Percentiles rank a stretch among this genome's conserved stretches.
These are phyloP conservation scores for Phytophthora colocasiae DNA, from an alignment of 352 stramenopile genomes.

Conservation along the genomic window DNA sequence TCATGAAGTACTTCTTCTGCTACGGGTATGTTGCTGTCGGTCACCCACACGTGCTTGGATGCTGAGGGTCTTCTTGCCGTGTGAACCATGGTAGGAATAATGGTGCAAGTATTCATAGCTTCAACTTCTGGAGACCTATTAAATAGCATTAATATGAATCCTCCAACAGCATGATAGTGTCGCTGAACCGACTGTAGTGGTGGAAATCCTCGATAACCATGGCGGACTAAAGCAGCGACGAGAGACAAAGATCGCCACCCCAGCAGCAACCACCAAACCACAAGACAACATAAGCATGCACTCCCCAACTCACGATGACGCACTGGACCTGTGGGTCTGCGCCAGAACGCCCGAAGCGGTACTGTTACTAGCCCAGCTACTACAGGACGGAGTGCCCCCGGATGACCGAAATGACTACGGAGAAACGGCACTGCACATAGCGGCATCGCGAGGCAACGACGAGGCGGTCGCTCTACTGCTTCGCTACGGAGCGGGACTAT, in stretches of 20 bases:
- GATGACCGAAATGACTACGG: constrained; percentile 74
- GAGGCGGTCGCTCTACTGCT: constrained; percentile 64
- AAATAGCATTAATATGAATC: background rate
- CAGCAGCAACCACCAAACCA: constrained; percentile 11
- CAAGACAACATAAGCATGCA: constrained; percentile 20
- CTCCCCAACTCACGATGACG: constrained; percentile 4
- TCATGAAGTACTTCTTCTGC: background rate
- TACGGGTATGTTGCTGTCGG: background rate
- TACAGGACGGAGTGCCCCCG: constrained; percentile 42
- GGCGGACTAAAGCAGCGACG: constrained; percentile 16
- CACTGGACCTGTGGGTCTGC: constrained; percentile 40
- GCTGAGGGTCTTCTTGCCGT: constrained; percentile 1
- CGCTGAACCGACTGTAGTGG: constrained; percentile 6
- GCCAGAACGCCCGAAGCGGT: constrained; percentile 16
- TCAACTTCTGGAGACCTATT: constrained; percentile 14
- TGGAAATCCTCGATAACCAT: constrained; percentile 25
- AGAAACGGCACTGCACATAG: constrained; percentile 81
- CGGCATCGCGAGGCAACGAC: constrained; percentile 62
- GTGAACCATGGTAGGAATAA: background rate
- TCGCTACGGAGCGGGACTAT: constrained; percentile 56
- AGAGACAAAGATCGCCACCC: constrained; percentile 10
- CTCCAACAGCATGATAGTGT: background rate
- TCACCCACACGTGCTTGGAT: background rate
- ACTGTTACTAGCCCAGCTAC: constrained; percentile 20
- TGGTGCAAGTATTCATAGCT: constrained; percentile 13